Percentiles rank a stretch among this genome's conserved stretches.
Conservation (phyloP, 495 filamentous ascomycete species). For the Aspergillus saccharolyticus region DNA sequence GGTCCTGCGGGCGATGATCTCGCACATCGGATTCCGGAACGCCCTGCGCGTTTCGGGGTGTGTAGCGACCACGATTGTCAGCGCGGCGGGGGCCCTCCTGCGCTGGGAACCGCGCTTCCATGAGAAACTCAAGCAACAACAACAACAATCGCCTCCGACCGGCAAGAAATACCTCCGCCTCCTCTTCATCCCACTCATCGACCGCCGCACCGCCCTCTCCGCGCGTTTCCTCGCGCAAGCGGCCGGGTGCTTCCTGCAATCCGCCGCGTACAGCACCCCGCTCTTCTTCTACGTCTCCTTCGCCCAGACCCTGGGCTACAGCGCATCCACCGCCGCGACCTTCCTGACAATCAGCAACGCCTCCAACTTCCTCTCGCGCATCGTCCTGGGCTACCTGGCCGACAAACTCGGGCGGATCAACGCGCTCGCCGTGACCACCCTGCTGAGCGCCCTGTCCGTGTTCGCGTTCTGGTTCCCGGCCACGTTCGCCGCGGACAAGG, state of each 20-base stretch:
- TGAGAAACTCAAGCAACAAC: constrained; percentile 25
- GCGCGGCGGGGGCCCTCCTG: constrained; percentile 41
- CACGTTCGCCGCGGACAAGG: constrained; percentile 9
- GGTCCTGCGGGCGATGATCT: constrained; percentile 44
- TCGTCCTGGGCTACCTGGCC: constrained; percentile 47
- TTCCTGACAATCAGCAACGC: constrained; percentile 52
- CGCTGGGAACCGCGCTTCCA: constrained; percentile 42
- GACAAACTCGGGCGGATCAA: constrained; percentile 49
- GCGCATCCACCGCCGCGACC: constrained; percentile 31
- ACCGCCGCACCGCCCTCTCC: constrained; percentile 33
- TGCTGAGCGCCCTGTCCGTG: constrained; percentile 40
- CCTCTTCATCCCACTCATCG: constrained; percentile 18
- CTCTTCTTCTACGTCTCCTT: constrained; percentile 42
- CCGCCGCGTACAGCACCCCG: constrained; percentile 40
- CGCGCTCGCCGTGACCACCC: constrained; percentile 44
- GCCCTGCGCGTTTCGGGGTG: constrained; percentile 47
- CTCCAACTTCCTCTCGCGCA: constrained; percentile 48
- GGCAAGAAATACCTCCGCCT: constrained; percentile 23
- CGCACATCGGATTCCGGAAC: constrained; percentile 46
- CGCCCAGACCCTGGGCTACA: constrained; percentile 39
- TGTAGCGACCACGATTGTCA: constrained; percentile 39
- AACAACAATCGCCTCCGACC: constrained; percentile 16
- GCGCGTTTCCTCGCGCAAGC: constrained; percentile 39
- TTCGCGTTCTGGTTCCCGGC: constrained; percentile 48
- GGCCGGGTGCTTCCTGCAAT: constrained; percentile 37